Percentiles rank a stretch among this genome's conserved stretches.
These are phyloP conservation scores for Aureobasidium musti DNA, from an alignment of 2,329 filamentous ascomycete genomes.

Conservation along the genomic window DNA sequence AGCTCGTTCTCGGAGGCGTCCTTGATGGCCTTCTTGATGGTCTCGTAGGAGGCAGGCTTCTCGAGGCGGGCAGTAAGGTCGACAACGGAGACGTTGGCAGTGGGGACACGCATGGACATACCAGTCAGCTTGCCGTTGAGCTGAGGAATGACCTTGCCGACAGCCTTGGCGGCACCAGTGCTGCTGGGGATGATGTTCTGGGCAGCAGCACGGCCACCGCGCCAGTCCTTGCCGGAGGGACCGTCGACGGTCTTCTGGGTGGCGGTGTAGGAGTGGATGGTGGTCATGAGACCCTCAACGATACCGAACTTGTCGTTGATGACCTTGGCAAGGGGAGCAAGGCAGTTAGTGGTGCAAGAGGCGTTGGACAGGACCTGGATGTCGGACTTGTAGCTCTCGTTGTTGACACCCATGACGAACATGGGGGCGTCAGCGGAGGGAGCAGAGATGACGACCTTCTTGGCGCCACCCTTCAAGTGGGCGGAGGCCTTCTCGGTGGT, in stretches of 20 bases:
- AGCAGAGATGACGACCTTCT: conserved; percentile 87
- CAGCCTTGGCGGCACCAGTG: conserved; percentile 99
- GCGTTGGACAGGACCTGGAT: conserved; percentile 97
- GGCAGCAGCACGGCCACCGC: conserved; percentile 96
- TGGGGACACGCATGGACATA: conserved; percentile 99
- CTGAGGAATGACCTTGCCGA: conserved; percentile 98
- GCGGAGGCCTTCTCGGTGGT: conserved; percentile 93
- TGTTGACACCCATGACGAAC: conserved; percentile 99
- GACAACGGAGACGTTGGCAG: conserved; percentile 98
- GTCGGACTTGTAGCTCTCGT: conserved; percentile 87
- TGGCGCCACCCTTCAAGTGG: conserved; percentile 94
- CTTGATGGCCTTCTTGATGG: conserved; percentile 92
- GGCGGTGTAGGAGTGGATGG: conserved; percentile 98
- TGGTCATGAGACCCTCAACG: conserved; percentile 99
- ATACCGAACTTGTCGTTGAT: conserved; percentile 98
- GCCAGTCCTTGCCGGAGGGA: conserved; percentile 98
- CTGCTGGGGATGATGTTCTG: conserved; percentile 99
- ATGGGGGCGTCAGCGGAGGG: conserved; percentile 96
- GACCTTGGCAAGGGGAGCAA: conserved; percentile 98
- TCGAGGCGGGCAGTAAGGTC: conserved; percentile 93
- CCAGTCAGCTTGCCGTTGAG: conserved; percentile 99
- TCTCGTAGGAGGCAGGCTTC: conserved; percentile 83
- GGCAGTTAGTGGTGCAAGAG: conserved; percentile 99
- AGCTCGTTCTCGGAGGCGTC: conserved; percentile 77
- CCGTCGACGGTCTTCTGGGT: conserved; percentile 99